Evolutionary conservation across 2,329 filamentous ascomycete species (phyloP).

Genomic region (Pyricularia grisea): DNA sequence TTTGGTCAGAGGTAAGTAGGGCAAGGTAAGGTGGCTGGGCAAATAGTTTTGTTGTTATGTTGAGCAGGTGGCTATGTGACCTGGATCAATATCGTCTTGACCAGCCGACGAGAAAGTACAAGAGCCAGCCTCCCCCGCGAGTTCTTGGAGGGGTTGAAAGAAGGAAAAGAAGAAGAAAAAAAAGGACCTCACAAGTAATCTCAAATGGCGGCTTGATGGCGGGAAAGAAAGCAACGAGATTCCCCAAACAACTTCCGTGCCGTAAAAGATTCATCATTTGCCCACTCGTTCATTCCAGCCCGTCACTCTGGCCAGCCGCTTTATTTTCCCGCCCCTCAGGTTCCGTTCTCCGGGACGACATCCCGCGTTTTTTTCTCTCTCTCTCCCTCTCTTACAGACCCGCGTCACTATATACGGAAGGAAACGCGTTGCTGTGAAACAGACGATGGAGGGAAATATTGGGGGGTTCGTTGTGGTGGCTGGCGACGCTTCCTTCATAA

Average conservation of each 20-base stretch:
- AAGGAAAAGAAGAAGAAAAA: neutral
- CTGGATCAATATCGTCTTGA: neutral
- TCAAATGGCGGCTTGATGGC: neutral
- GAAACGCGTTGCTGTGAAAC: neutral
- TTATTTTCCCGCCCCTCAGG: no score
- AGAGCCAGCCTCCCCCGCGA: neutral
- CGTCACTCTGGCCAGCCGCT: no score
- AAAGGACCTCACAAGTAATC: neutral
- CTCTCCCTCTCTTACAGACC: no score
- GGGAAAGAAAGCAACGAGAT: neutral
- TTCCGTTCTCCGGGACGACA: no score
- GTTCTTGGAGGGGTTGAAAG: neutral
- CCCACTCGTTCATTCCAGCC: neutral
- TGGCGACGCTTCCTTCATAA: neutral
- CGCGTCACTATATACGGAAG: neutral
- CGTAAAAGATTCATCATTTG: neutral
- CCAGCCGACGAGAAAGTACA: neutral
- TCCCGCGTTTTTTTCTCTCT: no score
- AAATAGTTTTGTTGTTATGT: neutral
- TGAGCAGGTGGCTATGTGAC: neutral
- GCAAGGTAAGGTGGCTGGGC: no score
- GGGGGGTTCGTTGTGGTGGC: neutral
- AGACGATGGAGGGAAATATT: neutral
- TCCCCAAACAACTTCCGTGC: neutral
- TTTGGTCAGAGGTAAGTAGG: neutral